Evolutionary conservation across 495 filamentous ascomycete species (phyloP).

Genomic region (Xylaria flabelliformis): DNA sequence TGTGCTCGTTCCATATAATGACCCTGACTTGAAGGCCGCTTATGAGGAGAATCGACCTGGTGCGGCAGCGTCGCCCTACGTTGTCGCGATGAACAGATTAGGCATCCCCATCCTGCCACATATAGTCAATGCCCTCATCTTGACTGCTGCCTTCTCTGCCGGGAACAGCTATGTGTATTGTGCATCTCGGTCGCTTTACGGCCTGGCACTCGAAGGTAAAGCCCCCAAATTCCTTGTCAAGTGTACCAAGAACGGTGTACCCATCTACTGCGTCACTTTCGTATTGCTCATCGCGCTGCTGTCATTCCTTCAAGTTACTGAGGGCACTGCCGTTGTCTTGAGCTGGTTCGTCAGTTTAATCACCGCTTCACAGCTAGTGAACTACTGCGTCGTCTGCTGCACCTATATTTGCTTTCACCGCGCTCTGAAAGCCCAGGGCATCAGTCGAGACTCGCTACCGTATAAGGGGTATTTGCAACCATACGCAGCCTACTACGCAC

Average conservation of each 20-base stretch:
- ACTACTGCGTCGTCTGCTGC: conserved; percentile 71
- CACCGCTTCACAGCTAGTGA: conserved; percentile 77
- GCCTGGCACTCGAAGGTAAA: conserved; percentile 53
- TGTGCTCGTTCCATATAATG: conserved; percentile 62
- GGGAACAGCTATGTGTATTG: conserved; percentile 81
- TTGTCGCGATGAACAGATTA: conserved; percentile 76
- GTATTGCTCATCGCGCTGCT: conserved; percentile 70
- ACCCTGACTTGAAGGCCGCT: conserved; percentile 54
- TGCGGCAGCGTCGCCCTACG: conserved; percentile 75
- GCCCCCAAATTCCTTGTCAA: conserved; percentile 67
- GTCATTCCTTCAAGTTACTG: conserved; percentile 74
- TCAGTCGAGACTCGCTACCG: conserved; percentile 66
- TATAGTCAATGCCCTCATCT: conserved; percentile 73
- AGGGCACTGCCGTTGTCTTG: conserved; percentile 70
- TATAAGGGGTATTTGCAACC: conserved; percentile 73
- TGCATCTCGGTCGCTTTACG: conserved; percentile 72
- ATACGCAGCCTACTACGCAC: conserved; percentile 71
- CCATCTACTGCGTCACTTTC: conserved; percentile 64
- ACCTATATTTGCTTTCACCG: conserved; percentile 78
- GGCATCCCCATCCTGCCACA: conserved; percentile 67
- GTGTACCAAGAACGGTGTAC: conserved; percentile 62
- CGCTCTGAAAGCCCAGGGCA: conserved; percentile 71
- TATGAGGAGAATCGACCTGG: conserved; percentile 55
- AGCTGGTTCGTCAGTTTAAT: conserved; percentile 78
- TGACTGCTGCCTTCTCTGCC: conserved; percentile 73